Base-by-base conservation (phyloP, 495 filamentous ascomycete species). In the Amniculicola lignicola region DNA sequence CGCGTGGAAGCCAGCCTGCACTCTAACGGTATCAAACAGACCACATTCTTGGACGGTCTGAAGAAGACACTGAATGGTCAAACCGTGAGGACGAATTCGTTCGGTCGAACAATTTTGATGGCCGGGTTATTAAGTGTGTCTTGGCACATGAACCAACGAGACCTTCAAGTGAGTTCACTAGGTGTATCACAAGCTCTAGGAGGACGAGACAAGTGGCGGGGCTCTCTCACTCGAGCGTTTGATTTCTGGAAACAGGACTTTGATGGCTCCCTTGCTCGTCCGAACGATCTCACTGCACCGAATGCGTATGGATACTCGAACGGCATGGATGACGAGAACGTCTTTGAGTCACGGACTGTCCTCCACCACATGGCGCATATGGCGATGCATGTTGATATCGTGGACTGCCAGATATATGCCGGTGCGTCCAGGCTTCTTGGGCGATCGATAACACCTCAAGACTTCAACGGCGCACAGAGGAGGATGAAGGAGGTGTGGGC, bases 141-240 rank as follows among this genome's bases (percentile, higher is more conserved):
- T 71, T 97, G 90, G 89, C 93, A 97, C 70, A 89, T 97, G 83
- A 95, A 96, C 70, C 92, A 97, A 70, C 80, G 92, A 53, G 93
- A 98, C 69, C 80, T 97, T 3, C 93, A 97, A 72, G 85, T 96
- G 41, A 93, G 85, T 67, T 90, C 90, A 4, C 81, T 98, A 0
- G 87, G 87, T 7, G 84, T 82, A 37, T 76, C 77, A 22, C 83
- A 87, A 59, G 87, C 90, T 0, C 83, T 96, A 0, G 92, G 91
- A 5, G 90, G 88, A 7, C 83, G 89, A 24, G 90, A 95, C 65
- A 94, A 92, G 69, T 98, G 93, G 93, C 82, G 93, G 29, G 84
- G 86, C 11, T 83, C 89, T 1, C 77, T 98, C 12, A 90, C 91
- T 1, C 80, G 88, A 31, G 89, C 93, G 0, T 96, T 95, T 62